Base-by-base conservation (phyloP, 805 yeast genomes). In the Ogataea pini region DNA sequence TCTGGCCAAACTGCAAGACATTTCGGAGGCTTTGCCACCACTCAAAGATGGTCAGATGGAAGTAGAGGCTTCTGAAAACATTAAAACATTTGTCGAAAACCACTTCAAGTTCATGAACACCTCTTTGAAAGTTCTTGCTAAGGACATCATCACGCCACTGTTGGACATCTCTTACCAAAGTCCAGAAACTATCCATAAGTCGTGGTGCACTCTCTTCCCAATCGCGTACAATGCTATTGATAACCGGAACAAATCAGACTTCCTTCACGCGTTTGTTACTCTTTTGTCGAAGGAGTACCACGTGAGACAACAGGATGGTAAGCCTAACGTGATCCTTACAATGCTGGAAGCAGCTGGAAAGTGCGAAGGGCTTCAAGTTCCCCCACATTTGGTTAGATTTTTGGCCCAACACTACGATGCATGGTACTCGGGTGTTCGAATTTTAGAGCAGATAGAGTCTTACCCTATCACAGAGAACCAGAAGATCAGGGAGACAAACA, bases 321-420 rank as follows among this genome's bases (percentile, higher is more conserved):
- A 91, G 44, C 95, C 95, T 1, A 94, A 94, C 62, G 96, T 90
- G 2, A 79, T 95, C 8, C 89, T 87, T 53, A 83, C 94, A 1
- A 68, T 94, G 54, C 69, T 95, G 36, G 95, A 85, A 55, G 97
- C 96, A 33, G 78, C 89, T n/a, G 82, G 91, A 1, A 71, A 75
- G 51, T 83, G 95, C 53, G 80, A 83, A 8, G 81, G 75, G 8
- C 64, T 89, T 8, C 96, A 87, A 53, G 69, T 95, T 16, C 99
- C 99, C 2, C 98, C 99, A 2, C 96, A 92, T 66, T 75, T 96
- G 36, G 83, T 91, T 29, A 94, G 91, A 63, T 90, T 89, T 57
- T 71, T 94, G 28, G 97, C 96, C 5, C 76, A 83, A 47, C 86
- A 91, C 48, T 94, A 86, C 65, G 84, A 89, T 63, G 85, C 96